phyloP scores from a whole-genome alignment of 371 early-diverging fungal genomes.

The Mortierella sp. region DNA sequence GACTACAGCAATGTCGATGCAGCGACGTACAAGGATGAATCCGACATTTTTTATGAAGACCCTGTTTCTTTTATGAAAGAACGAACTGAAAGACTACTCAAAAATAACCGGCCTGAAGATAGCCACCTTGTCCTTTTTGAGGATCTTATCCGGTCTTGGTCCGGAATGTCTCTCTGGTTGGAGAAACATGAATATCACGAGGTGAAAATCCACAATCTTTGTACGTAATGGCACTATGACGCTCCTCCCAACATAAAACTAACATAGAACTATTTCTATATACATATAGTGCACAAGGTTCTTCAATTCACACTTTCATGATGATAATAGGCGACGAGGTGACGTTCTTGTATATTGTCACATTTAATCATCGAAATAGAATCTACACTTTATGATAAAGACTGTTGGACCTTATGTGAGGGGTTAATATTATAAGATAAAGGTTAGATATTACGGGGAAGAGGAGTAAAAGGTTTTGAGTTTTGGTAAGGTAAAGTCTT shows the following conservation, averaged over 20 bases:
- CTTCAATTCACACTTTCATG: constrained; percentile 91
- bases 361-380: constrained; percentile 7
- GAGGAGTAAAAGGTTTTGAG: background rate
- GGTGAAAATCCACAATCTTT: constrained; percentile 54
- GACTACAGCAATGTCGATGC: constrained; percentile 32
- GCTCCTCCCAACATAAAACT: background rate
- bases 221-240: background rate
- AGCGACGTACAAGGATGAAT: constrained; percentile 77
- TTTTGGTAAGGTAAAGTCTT: no score
- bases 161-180: constrained; percentile 42
- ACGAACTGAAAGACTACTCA: background rate
- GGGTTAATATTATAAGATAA: background rate
- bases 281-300: constrained; percentile 76
- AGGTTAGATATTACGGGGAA: background rate
- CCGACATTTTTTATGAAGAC: constrained; percentile 83
- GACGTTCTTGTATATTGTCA: constrained; percentile 82
- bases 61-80: constrained; percentile 70
- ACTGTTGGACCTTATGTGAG: background rate
- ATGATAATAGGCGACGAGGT: constrained; percentile 83
- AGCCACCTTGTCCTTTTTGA: constrained; percentile 81
- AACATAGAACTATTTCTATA: background rate
- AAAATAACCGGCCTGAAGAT: constrained; percentile 24
- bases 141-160: constrained; percentile 57
- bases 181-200: constrained; percentile 62
- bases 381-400: background rate